Evolutionary conservation across 2,329 filamentous ascomycete genomes (phyloP).

Genomic region (Leptodontidium sp.): DNA sequence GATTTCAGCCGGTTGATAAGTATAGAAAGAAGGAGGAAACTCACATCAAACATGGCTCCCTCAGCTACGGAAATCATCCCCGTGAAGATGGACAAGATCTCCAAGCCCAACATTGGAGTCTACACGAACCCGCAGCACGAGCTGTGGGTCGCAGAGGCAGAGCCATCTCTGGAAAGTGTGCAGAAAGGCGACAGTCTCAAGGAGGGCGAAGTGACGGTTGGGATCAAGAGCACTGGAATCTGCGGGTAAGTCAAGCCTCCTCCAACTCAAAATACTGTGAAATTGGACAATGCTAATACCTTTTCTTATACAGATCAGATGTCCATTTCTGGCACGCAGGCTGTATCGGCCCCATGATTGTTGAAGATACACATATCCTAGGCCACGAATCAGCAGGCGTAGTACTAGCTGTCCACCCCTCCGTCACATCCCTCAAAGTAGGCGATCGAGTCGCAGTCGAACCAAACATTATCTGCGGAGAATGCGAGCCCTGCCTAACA

Average conservation of each 20-base stretch:
- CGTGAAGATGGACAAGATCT: slow-evolving; percentile 41
- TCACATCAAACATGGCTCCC: slow-evolving; percentile 36
- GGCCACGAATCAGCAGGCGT: slow-evolving; percentile 93
- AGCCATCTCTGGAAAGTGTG: slow-evolving; percentile 79
- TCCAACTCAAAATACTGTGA: slow-evolving; percentile 19
- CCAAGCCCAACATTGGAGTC: slow-evolving; percentile 92
- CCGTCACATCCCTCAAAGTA: slow-evolving; percentile 78
- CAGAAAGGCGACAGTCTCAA: slow-evolving; percentile 72
- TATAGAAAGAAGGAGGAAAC: neutral
- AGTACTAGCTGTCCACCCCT: slow-evolving; percentile 81
- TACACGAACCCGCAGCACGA: slow-evolving; percentile 95
- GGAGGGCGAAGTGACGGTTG: slow-evolving; percentile 85
- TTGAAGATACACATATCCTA: slow-evolving; percentile 86
- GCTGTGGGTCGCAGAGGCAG: slow-evolving; percentile 84
- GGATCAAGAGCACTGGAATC: slow-evolving; percentile 93
- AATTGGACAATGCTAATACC: neutral
- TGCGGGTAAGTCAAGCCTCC: slow-evolving; percentile 73
- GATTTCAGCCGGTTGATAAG: neutral
- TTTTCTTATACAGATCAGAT: slow-evolving; percentile 71
- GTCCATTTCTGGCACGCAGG: slow-evolving; percentile 98
- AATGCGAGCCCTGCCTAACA: slow-evolving; percentile 89
- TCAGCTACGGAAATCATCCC: slow-evolving; percentile 39
- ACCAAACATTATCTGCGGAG: slow-evolving; percentile 90
- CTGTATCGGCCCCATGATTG: slow-evolving; percentile 95
- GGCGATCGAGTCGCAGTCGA: slow-evolving; percentile 95